phyloP scores from a whole-genome alignment of 805 yeast genomes.

The Pichia californica region DNA sequence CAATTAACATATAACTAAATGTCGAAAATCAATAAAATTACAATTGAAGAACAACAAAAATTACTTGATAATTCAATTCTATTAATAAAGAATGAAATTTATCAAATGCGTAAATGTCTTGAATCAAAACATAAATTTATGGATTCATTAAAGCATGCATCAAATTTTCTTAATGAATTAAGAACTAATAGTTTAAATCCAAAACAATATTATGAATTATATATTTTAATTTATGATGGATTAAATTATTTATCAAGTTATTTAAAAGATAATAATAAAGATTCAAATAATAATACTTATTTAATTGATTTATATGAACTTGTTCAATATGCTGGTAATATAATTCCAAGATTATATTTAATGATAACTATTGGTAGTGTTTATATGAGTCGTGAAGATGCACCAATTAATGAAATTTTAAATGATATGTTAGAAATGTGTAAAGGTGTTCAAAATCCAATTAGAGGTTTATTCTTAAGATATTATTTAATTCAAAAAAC shows the following conservation, averaged over 20 bases:
- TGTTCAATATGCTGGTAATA: constrained; percentile 93
- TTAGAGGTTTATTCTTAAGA: constrained; percentile 83
- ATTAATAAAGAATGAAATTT: constrained; percentile 62
- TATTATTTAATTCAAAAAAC: constrained; percentile 84
- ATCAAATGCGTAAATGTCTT: constrained; percentile 69
- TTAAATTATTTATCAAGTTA: constrained; percentile 60
- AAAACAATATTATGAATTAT: constrained; percentile 88
- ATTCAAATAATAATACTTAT: constrained; percentile 43
- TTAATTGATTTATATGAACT: constrained; percentile 87
- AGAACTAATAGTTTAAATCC: constrained; percentile 74
- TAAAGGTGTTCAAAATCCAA: constrained; percentile 93
- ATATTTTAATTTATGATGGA: constrained; percentile 78
- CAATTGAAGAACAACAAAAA: constrained; percentile 24
- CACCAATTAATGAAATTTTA: constrained; percentile 80
- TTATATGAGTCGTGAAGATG: constrained; percentile 68
- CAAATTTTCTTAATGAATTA: constrained; percentile 73
- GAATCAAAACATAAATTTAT: constrained; percentile 60
- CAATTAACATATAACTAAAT: too few relatives aligned
- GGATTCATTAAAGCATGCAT: constrained; percentile 84
- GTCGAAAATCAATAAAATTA: constrained; percentile 13
- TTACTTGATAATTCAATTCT: constrained; percentile 38
- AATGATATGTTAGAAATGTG: constrained; percentile 98
- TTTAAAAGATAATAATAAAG: constrained; percentile 42
- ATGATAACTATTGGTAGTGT: constrained; percentile 95
- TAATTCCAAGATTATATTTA: constrained; percentile 83